phyloP scores from a whole-genome alignment of 78 protist genomes.

The Dictyostelium firmibasis region DNA sequence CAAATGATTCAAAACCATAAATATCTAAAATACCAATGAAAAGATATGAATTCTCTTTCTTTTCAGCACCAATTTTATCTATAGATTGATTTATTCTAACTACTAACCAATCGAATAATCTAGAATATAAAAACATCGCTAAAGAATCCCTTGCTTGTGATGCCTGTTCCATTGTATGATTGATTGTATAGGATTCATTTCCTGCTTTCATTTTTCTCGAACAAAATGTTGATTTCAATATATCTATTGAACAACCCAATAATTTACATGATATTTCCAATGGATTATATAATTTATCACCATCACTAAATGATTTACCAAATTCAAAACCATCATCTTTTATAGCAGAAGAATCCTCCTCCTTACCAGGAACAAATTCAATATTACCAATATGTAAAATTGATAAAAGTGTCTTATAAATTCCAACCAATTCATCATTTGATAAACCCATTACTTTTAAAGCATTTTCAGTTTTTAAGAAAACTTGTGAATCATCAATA shows the following conservation, averaged over 20 bases:
- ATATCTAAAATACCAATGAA: conserved; percentile 97
- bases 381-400: conserved; percentile 87
- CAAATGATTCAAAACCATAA: conserved; percentile 92
- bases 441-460: conserved; percentile 67
- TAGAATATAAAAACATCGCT: conserved; percentile 54
- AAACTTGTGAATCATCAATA: conserved; percentile 37
- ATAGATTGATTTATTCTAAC: conserved; percentile 33
- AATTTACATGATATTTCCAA: neutral
- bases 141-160: conserved; percentile 73
- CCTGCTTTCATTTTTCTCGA: conserved; percentile 55
- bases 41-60: conserved; percentile 16
- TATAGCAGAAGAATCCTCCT: neutral
- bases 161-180: conserved; percentile 29
- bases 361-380: conserved; percentile 25
- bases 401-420: conserved; percentile 69
- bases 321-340: neutral
- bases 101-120: conserved; percentile 86
- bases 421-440: conserved; percentile 44
- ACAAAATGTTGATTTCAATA: conserved; percentile 10
- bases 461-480: conserved; percentile 62
- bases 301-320: neutral
- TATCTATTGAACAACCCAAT: neutral
- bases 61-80: neutral
- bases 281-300: conserved; percentile 1
- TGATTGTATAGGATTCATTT: conserved; percentile 39